Evolutionary conservation across 2,329 filamentous ascomycete species (phyloP), one percentile per base, ranked within the genome.

Genomic region (Colletotrichum gloeosporioides): DNA sequence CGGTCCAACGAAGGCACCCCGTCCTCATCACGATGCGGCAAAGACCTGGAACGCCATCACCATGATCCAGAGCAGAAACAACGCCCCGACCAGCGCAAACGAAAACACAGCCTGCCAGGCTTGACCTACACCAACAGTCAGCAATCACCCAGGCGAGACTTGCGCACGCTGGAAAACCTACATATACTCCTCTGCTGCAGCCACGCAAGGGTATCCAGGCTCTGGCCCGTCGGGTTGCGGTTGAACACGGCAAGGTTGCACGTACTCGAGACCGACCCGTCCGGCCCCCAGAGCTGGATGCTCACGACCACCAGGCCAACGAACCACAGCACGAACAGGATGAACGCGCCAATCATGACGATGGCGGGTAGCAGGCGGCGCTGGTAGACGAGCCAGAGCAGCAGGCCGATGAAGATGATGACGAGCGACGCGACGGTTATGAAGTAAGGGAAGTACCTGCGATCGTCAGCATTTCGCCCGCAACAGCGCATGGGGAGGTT

Each of bases 51-150:
- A 91, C 13, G 91, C 90, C 89, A 93, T 93, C 77, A 93, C 86
- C 87, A 93, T 93, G 80, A 93, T 91, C 92, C 92, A 93, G n/a
- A 93, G 81, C 75, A 93, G 82, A 78, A 93, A 93, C 2, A 93
- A 84, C 22, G 84, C 85, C 0, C 92, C 92, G 3, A 92, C 89
- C 29, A 94, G 82, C 22, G 88, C 88, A 81, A 94, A 92, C 1
- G 91, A 89, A 83, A 93, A 94, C 3, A 91, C 90, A 2, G 92
- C 88, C 79, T 92, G 89, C 92, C 92, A 94, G 59, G 88, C 88
- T 83, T 92, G 90, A 82, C 90, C 90, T 91, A 67, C 39, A 71
- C 27, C 31, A 5, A 49, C 55, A 69, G 27, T 32, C 16, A 31
- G n/a, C 62, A 27, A 13, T 3, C n/a, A n/a, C 7, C 16, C 6